Base-by-base conservation (phyloP, 345 rosid genomes). In the Clausena lansium region DNA sequence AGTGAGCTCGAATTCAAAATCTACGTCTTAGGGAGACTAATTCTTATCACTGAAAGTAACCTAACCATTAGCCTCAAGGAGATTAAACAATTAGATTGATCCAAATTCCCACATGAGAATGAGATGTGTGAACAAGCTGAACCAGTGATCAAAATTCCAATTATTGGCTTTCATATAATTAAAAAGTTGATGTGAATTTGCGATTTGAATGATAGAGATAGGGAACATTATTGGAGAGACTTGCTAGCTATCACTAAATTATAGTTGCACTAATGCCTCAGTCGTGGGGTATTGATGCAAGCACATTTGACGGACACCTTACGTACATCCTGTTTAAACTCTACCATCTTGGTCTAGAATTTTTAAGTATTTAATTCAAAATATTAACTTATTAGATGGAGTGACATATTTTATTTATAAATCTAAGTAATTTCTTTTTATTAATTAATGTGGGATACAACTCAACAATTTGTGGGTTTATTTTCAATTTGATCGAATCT, bases 391-490 rank as follows among this genome's bases (percentile, higher is more conserved):
- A n/a, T n/a, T n/a, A n/a, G n/a, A n/a, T n/a, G n/a, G n/a, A n/a
- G n/a, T n/a, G n/a, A n/a, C n/a, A n/a, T n/a, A n/a, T n/a, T n/a
- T n/a, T n/a, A n/a, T n/a, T n/a, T n/a, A n/a, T n/a, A n/a, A n/a
- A n/a, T n/a, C n/a, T n/a, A n/a, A n/a, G n/a, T n/a, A n/a, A n/a
- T n/a, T n/a, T n/a, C n/a, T n/a, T n/a, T n/a, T n/a, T n/a, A n/a
- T n/a, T n/a, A n/a, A n/a, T n/a, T n/a, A n/a, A n/a, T n/a, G n/a
- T n/a, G n/a, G n/a, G n/a, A n/a, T n/a, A n/a, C n/a, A n/a, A n/a
- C n/a, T n/a, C n/a, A n/a, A n/a, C n/a, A n/a, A n/a, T n/a, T n/a
- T 32, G 71, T 50, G 78, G 63, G 78, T 33, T 75, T 41, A 32
- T 11, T 47, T 47, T 19, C 1, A 47, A 3, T 47, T 10, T 2